Evolutionary conservation across 2,329 filamentous ascomycete species (phyloP).

Genomic region (Ascochyta viciae-villosae): DNA sequence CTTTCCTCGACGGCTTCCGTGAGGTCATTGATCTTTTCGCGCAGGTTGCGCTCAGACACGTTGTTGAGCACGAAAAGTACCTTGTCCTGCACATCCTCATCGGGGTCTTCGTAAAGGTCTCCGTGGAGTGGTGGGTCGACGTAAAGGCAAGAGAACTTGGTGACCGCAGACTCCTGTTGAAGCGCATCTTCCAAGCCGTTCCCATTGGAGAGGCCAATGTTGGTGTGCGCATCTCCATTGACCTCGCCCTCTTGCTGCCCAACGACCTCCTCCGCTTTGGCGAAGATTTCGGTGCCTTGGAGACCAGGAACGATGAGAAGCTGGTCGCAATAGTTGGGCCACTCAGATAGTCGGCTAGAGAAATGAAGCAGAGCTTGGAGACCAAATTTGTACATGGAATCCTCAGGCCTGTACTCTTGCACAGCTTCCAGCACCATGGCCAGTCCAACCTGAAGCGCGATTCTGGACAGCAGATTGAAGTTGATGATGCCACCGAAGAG

Average conservation of each 20-base stretch:
- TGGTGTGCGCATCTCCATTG: constrained; percentile 54
- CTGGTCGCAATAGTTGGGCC: constrained; percentile 92
- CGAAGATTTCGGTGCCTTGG: constrained; percentile 83
- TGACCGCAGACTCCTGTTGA: constrained; percentile 65
- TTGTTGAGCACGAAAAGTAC: constrained; percentile 98
- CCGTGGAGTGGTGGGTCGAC: constrained; percentile 72
- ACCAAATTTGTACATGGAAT: constrained; percentile 98
- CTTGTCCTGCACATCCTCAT: constrained; percentile 85
- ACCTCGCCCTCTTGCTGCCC: constrained; percentile 70
- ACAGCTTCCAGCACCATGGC: constrained; percentile 98
- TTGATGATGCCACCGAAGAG: constrained; percentile 97
- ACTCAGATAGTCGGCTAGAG: constrained; percentile 81
- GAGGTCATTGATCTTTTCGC: constrained; percentile 82
- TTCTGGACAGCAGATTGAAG: constrained; percentile 85
- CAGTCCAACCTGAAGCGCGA: constrained; percentile 91
- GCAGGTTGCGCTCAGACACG: constrained; percentile 86
- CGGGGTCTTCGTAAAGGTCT: constrained; percentile 78
- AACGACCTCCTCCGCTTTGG: constrained; percentile 81
- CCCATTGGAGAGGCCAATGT: constrained; percentile 70
- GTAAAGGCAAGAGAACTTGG: constrained; percentile 79
- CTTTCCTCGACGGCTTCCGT: constrained; percentile 77
- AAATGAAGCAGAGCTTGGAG: constrained; percentile 93
- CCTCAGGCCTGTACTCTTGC: constrained; percentile 79
- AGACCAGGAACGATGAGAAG: constrained; percentile 82
- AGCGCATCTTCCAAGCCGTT: constrained; percentile 67